Percentiles rank a stretch among this genome's conserved stretches.
Evolutionary conservation across 306 rosid genomes (phyloP).

Genomic region (Vigna angularis): DNA sequence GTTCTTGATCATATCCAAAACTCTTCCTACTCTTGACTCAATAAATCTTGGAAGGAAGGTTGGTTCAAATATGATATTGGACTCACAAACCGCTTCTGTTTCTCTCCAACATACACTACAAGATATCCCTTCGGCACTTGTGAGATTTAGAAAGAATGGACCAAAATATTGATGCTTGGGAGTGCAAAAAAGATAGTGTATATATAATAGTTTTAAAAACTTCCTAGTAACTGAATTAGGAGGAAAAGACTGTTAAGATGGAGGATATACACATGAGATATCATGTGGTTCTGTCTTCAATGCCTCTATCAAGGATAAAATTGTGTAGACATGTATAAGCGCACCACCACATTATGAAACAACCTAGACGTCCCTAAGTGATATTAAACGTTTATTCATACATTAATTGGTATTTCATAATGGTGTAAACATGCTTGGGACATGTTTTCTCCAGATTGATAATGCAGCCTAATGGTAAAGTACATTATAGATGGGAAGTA

Average conservation of each 20-base stretch:
- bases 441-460: constrained; percentile 13
- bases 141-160: neutral
- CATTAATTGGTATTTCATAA: constrained; percentile 6
- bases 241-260: too few species aligned
- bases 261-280: neutral
- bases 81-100: neutral
- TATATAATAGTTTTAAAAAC: too few species aligned
- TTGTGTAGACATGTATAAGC: neutral
- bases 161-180: neutral
- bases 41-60: too few species aligned
- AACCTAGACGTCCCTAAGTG: neutral
- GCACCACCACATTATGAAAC: neutral
- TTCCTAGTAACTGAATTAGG: too few species aligned
- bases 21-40: too few species aligned
- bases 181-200: neutral
- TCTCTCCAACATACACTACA: constrained; percentile 2
- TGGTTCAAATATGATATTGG: too few species aligned
- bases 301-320: neutral
- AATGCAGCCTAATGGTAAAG: too few species aligned
- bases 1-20: too few species aligned
- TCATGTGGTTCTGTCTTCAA: neutral
- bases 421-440: constrained; percentile 28
- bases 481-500: neutral
- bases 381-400: neutral
- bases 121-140: neutral